Base-by-base conservation (phyloP, 306 rosid species). In the Casuarina glauca region DNA sequence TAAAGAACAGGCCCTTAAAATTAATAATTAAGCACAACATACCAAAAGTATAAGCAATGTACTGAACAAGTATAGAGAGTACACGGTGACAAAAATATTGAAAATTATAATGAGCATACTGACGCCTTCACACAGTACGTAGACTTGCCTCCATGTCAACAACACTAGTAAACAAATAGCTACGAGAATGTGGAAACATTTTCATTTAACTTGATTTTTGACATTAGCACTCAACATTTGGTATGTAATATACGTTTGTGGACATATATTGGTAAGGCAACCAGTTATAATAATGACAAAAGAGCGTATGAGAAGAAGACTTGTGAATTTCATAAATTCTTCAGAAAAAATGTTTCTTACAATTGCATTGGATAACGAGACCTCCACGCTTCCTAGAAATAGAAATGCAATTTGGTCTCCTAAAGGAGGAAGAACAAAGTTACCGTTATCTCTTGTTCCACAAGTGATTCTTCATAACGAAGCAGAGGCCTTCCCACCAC, bases 401-500 rank as follows among this genome's bases (percentile, higher is more conserved):
- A 66, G n/a, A 42, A 66, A 42, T 66, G 49, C 49, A n/a, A 66
- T 66, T 66, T 1, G 35, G 32, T 32, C 4, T 61, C n/a, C n/a
- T 10, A 35, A 35, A 35, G 2, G 12, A 35, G 2, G 12, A 35
- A 5, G 19, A 17, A 55, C 35, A 17, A 11, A 1, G 35, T 38
- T 55, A 93, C 99, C 97, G 93, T 89, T 44, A 93, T 79, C 82
- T 86, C 90, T 77, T 95, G 99, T 58, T 95, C 99, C 13, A 90
- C 85, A 70, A 95, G 96, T 3, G 99, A 93, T 77, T 95, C 99
- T 85, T 95, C 99, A 49, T 95, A 95, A 1, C 99, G 97, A 73
- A 95, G 99, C 96, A 93, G 86, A 1, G 97, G 99, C 83, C 99
- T 88, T 41, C 99, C 99, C 4, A 95, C 99, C 73, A 95, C 99